phyloP scores from a whole-genome alignment of 257 asterid species.

The Nicotiana paniculata region DNA sequence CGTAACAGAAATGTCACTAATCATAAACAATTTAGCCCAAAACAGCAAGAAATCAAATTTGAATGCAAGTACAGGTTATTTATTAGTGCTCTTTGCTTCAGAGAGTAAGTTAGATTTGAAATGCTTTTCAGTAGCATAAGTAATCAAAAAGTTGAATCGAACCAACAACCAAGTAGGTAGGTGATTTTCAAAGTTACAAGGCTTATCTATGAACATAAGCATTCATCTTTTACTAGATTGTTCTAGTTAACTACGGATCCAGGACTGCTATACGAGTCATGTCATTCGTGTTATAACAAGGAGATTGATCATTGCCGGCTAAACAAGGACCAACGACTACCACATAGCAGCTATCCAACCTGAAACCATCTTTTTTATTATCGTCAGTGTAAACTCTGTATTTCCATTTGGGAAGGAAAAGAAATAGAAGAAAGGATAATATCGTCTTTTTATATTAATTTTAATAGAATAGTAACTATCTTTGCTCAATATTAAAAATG shows the following conservation, averaged over 20 bases:
- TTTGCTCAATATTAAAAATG: no score
- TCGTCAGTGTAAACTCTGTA: no score
- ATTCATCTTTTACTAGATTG: background rate
- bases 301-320: background rate
- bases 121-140: background rate
- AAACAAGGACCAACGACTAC: background rate
- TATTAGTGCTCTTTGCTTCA: background rate
- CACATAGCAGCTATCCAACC: background rate
- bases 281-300: background rate
- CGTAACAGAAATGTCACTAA: no score
- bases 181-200: background rate
- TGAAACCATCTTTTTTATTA: no score
- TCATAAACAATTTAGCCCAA: background rate
- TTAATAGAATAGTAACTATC: no score
- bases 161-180: conserved; percentile 7
- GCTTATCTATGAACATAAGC: background rate
- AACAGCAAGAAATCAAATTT: background rate
- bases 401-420: no score
- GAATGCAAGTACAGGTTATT: background rate
- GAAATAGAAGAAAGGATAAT: no score
- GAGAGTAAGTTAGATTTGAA: background rate
- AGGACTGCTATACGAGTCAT: background rate
- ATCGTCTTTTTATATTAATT: no score
- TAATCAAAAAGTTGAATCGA: background rate
- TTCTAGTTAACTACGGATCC: background rate